Evolutionary conservation across 805 yeast species (phyloP), one percentile per base, ranked within the genome.

Genomic region (Cyberlindnera nakhonratchasimensis): DNA sequence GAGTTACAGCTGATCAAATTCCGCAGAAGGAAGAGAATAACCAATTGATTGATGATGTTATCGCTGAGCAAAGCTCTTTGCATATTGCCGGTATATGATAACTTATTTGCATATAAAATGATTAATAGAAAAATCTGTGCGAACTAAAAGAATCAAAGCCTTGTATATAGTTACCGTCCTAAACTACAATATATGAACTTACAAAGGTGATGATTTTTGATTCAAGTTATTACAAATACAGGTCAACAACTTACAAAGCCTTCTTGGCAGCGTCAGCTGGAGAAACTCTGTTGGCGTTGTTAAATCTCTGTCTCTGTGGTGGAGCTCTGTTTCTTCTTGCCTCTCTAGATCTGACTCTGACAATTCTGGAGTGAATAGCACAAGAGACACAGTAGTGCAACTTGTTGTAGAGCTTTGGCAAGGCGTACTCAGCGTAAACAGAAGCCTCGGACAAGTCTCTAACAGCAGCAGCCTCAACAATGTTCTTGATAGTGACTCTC

Each of bases 401-500:
- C 82, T 93, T 93, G 88, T 93, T 86, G 95, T 91, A 93, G 70
- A 93, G 85, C 85, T 93, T 93, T 78, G 99, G 99, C 67, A 93
- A 79, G 69, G 96, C 98, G 81, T 93, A 93, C 82, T 93, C 99
- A 67, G 86, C 80, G 86, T 93, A 93, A 66, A 93, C 98, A 51
- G 97, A 90, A 66, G 99, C 99, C 79, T 93, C 99, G 64, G 96
- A 86, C 75, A 93, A 81, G 77, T 93, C 99, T 84, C 99, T 90
- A 70, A 93, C 95, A 67, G 99, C 93, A 72, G 99, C 99, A 64
- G 96, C 93, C 82, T 93, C 99, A 66, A 93, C 99, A 91, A 93
- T 93, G 96, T 93, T 93, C 82, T 97, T 87, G 86, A 93, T 84
- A 75, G 96, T 89, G 82, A 93, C 95, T 80, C 99, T 88, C 93